These are phyloP conservation scores for Sphaerulina musiva DNA, from an alignment of 2,329 filamentous ascomycete species.

Conservation along the genomic window DNA sequence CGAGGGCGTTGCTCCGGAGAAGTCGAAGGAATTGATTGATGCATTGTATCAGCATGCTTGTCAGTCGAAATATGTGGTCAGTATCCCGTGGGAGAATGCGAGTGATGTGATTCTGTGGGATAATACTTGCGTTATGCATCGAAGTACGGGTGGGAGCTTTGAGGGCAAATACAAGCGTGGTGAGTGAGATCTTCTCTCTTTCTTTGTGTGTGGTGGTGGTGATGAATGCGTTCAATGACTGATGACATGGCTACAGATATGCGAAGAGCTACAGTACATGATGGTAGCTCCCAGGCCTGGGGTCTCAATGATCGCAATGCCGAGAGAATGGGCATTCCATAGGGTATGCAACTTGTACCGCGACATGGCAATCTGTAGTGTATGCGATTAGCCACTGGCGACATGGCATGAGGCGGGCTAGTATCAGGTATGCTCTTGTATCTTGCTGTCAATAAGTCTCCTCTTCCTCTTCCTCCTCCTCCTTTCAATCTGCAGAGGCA, in stretches of 20 bases:
- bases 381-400: background rate
- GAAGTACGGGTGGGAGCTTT: slow-evolving; percentile 45
- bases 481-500: background rate
- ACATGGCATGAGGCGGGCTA: background rate
- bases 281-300: slow-evolving; percentile 39
- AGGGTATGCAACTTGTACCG: background rate
- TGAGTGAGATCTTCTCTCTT: background rate
- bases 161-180: slow-evolving; percentile 39
- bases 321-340: background rate
- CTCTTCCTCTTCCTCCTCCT: background rate
- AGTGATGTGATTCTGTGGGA: slow-evolving; percentile 55
- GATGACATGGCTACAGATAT: slow-evolving; percentile 35
- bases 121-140: slow-evolving; percentile 52
- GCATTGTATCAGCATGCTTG: slow-evolving; percentile 45
- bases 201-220: too few species aligned
- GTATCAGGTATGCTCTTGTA: background rate
- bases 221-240: background rate
- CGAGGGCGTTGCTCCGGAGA: slow-evolving; percentile 37
- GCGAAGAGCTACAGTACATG: slow-evolving; percentile 52
- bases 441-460: background rate
- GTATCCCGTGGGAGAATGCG: slow-evolving; percentile 38
- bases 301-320: slow-evolving; percentile 35
- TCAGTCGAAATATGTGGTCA: slow-evolving; percentile 43
- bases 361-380: too few species aligned
- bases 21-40: slow-evolving; percentile 35